Conservation (phyloP, 192 early-diverging fungal species). For the Entophlyctis helioformis region DNA sequence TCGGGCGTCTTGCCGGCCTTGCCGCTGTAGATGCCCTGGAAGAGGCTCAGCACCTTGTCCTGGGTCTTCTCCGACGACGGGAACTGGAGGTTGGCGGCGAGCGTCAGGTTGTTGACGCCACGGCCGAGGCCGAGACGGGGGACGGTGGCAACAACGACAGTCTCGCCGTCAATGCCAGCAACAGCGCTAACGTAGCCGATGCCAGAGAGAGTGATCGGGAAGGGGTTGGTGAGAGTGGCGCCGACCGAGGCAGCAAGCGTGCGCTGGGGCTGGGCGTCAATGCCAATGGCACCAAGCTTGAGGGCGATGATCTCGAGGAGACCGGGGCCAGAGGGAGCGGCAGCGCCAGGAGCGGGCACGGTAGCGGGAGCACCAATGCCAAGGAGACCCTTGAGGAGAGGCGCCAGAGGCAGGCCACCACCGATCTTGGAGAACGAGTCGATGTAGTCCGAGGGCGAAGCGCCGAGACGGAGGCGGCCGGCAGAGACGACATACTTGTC, state of each 20-base stretch:
- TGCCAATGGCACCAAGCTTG: constrained; percentile 5
- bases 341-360: constrained; percentile 8
- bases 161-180: constrained; percentile 2
- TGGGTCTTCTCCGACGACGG: no score
- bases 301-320: neutral
- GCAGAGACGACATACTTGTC: no score
- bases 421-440: constrained; percentile 11
- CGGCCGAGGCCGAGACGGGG: no score
- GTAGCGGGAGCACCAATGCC: neutral
- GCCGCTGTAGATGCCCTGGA: neutral
- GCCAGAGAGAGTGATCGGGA: constrained; percentile 1
- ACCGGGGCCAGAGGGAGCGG: constrained; percentile 2
- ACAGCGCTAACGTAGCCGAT: constrained; percentile 11
- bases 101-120: neutral
- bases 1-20: neutral
- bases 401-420: constrained; percentile 1
- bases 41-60: no score
- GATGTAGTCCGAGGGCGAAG: constrained; percentile 8
- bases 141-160: constrained; percentile 1
- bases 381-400: neutral
- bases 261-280: constrained; percentile 6
- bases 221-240: constrained; percentile 5
- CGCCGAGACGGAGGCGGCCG: constrained; percentile 3
- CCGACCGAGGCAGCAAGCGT: constrained; percentile 1
- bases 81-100: constrained; percentile 10